These are phyloP conservation scores for Symmetrospora coprosmae DNA, from an alignment of 768 basidiomycete genomes.

Conservation along the genomic window DNA sequence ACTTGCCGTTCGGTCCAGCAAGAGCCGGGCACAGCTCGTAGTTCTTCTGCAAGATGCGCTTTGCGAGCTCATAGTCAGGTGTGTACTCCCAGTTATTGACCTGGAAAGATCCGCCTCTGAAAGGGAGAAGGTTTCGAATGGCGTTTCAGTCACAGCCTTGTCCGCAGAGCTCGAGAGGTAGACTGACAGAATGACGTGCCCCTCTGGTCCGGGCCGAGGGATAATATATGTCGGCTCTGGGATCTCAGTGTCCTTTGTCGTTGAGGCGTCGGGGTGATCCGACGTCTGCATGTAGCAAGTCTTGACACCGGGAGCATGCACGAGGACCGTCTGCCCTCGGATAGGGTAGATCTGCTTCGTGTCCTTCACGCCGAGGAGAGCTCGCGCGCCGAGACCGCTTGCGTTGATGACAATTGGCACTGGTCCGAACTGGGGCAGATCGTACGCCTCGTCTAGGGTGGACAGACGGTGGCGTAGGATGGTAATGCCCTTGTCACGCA, in stretches of 20 bases:
- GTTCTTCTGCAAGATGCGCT: constrained; percentile 11
- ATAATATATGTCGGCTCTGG: constrained; percentile 23
- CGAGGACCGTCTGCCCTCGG: constrained; percentile 22
- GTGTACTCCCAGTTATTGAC: constrained; percentile 15
- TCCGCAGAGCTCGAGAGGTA: neutral
- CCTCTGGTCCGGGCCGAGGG: constrained; percentile 4
- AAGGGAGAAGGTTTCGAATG: neutral
- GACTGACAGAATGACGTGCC: constrained; percentile 16
- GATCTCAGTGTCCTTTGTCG: constrained; percentile 11
- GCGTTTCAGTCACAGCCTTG: no score
- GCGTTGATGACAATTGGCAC: constrained; percentile 18
- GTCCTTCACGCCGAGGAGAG: constrained; percentile 14
- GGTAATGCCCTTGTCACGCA: neutral
- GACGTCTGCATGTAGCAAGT: constrained; percentile 18
- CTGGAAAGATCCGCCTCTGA: constrained; percentile 21
- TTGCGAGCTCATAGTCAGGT: constrained; percentile 15
- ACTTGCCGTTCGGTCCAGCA: constrained; percentile 19
- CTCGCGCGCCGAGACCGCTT: constrained; percentile 16
- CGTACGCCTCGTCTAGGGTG: constrained; percentile 5
- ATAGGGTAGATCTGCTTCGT: constrained; percentile 18
- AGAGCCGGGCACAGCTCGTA: constrained; percentile 21
- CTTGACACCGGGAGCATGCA: constrained; percentile 18
- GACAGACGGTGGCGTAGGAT: neutral
- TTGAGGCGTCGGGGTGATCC: constrained; percentile 5
- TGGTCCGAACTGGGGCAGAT: neutral